Evolutionary conservation across 495 filamentous ascomycete genomes (phyloP).

Genomic region (Aspergillus wentii): DNA sequence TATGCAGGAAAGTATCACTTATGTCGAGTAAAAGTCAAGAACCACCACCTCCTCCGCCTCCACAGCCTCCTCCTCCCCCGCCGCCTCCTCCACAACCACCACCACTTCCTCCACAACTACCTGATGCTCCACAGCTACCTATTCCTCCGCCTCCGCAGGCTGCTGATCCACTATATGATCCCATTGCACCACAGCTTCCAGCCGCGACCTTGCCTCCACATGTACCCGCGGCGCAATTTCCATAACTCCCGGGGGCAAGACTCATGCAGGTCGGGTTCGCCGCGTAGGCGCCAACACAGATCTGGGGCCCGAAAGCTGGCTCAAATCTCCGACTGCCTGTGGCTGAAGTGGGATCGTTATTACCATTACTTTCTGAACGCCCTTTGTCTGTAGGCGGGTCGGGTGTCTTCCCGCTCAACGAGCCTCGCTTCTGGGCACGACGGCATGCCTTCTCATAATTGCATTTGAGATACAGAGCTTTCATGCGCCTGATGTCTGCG

Average conservation of each 20-base stretch:
- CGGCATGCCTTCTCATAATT: slow-evolving; percentile 59
- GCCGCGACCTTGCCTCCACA: slow-evolving; percentile 52
- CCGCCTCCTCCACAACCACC: slow-evolving; percentile 30
- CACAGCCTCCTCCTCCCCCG: slow-evolving; percentile 21
- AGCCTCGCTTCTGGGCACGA: slow-evolving; percentile 60
- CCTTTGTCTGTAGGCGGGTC: no score
- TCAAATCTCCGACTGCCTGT: no score
- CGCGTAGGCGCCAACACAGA: slow-evolving; percentile 37
- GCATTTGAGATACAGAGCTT: slow-evolving; percentile 44
- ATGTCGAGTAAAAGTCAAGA: no score
- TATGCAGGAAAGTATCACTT: no score
- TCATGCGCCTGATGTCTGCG: slow-evolving; percentile 7
- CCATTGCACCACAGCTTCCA: slow-evolving; percentile 43
- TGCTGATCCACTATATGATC: slow-evolving; percentile 29
- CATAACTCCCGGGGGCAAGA: slow-evolving; percentile 30
- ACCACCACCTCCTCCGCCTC: slow-evolving; percentile 16
- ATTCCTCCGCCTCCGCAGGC: slow-evolving; percentile 26
- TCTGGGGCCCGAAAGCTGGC: no score
- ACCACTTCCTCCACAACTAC: slow-evolving; percentile 36
- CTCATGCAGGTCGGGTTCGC: slow-evolving; percentile 43
- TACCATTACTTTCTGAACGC: no score
- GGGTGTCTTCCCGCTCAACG: no score
- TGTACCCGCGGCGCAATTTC: slow-evolving; percentile 42
- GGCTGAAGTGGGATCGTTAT: no score
- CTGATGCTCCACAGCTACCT: slow-evolving; percentile 32